phyloP scores from a whole-genome alignment of 2,329 filamentous ascomycete genomes.

The Aspergillus terreus region DNA sequence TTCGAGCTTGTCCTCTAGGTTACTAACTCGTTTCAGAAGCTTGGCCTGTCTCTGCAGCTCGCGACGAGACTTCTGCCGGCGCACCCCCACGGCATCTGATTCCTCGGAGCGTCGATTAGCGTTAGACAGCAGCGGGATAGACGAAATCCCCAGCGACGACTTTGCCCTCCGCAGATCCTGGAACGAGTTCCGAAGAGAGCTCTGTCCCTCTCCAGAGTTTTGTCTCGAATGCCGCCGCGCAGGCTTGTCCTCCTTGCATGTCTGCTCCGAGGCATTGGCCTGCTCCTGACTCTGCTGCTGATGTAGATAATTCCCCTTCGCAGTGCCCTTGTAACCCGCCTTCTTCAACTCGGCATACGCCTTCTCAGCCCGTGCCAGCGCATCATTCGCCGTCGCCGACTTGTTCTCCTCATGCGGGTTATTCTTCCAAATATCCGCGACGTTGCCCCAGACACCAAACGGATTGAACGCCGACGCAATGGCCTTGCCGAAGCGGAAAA shows the following conservation, averaged over 20 bases:
- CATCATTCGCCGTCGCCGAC: constrained; percentile 37
- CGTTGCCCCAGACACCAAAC: constrained; percentile 45
- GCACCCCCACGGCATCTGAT: constrained; percentile 29
- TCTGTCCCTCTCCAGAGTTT: constrained; percentile 12
- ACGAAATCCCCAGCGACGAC: constrained; percentile 27
- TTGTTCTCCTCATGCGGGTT: constrained; percentile 31
- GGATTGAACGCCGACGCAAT: constrained; percentile 54
- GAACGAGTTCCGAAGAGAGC: constrained; percentile 30
- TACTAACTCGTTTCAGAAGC: constrained; percentile 57
- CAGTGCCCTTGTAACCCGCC: constrained; percentile 45
- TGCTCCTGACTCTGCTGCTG: constrained; percentile 13
- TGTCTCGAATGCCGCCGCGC: constrained; percentile 13
- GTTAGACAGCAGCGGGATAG: constrained; percentile 18
- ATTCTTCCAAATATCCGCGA: constrained; percentile 43
- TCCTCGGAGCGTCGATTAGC: constrained; percentile 22
- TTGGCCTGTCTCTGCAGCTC: constrained; percentile 57
- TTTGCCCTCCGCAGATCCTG: constrained; percentile 34
- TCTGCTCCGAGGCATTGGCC: constrained; percentile 26
- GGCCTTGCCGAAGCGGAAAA: constrained; percentile 55
- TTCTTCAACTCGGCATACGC: constrained; percentile 54
- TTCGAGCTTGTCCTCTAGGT: constrained; percentile 57
- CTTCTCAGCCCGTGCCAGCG: constrained; percentile 47
- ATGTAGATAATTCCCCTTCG: constrained; percentile 30
- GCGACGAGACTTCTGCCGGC: constrained; percentile 51
- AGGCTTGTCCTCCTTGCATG: constrained; percentile 21